Base-by-base conservation (phyloP, 352 stramenopile genomes). In the Phytophthora nicotianae region DNA sequence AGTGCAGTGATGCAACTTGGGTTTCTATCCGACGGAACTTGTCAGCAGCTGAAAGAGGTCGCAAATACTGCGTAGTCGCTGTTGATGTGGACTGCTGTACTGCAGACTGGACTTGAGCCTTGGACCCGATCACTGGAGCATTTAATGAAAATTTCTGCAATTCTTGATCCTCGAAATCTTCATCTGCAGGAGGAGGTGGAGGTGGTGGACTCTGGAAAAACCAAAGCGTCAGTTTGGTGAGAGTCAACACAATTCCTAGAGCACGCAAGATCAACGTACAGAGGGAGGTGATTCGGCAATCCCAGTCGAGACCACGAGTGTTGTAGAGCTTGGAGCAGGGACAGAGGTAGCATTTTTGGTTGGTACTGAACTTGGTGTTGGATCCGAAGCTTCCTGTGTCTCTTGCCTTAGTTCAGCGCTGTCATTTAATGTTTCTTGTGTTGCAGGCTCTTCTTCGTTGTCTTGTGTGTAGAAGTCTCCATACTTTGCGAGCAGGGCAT, bases 181-280 rank as follows among this genome's bases (percentile, higher is more conserved):
- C 75, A 35, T 86, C 72, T 42, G 60, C 64, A 57, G 77, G 76
- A 17, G 80, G 77, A 38, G 80, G 74, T 14, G 78, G 80, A 3
- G 79, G 79, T 16, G 79, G 79, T 7, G 66, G 79, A 70, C 73
- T 84, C 70, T 79, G 54, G 32, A 58, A 42, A 55, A 8, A 37
- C 23, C 20, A 32, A 47, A 58, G 33, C 23, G 40, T 64, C 45
- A 58, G 46, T 4, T 38, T 43, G 3, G 19, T 46, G 42, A 8
- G 9, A 29, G 5, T 37, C n/a, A n/a, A 23, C n/a, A n/a, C 1
- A 19, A 41, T 41, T n/a, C 35, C 35, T 20, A 27, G 40, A 17
- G 23, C 16, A 47, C 21, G 14, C 20, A 51, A 33, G 4, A 46
- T 16, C 17, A 16, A 53, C 65, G 29, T 67, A 74, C 65, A 35